These are phyloP conservation scores for Cornus kousa DNA, from an alignment of 148 eudicot species.

Conservation along the genomic window DNA sequence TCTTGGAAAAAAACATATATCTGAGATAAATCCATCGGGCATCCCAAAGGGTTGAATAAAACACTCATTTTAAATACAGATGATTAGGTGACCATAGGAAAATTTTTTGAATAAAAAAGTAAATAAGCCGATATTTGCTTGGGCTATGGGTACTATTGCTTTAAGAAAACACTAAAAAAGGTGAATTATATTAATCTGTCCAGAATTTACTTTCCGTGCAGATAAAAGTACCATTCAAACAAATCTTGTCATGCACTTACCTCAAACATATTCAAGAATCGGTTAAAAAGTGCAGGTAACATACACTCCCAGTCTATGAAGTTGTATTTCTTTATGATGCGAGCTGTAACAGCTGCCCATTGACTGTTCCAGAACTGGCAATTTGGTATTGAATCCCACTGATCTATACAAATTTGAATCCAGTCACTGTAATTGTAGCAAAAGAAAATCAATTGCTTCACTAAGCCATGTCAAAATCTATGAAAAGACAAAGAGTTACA, in stretches of 20 bases:
- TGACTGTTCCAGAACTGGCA: constrained; percentile 98
- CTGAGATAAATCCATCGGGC: background rate
- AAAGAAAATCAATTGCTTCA: constrained; percentile 18
- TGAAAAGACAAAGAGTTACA: background rate
- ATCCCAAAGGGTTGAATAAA: background rate
- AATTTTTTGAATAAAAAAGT: background rate
- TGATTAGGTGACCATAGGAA: background rate
- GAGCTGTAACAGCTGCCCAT: constrained; percentile 93
- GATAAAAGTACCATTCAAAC: background rate
- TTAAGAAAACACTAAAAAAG: background rate
- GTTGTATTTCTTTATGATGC: constrained; percentile 78
- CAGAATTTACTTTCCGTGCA: background rate
- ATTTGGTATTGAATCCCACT: constrained; percentile 84
- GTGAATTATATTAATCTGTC: background rate
- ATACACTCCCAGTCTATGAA: constrained; percentile 68
- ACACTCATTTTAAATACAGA: background rate
- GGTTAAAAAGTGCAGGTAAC: constrained; percentile 70
- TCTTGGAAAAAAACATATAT: too few species aligned
- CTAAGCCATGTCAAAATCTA: constrained; percentile 7
- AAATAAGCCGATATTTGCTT: too few species aligned
- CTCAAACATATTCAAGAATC: constrained; percentile 94
- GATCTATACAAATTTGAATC: constrained; percentile 50
- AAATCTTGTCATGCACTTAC: constrained; percentile 33
- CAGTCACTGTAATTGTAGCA: constrained; percentile 55
- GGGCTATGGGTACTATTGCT: background rate